phyloP scores from a whole-genome alignment of 768 basidiomycete genomes.

The Pleurotus citrinopileatus region DNA sequence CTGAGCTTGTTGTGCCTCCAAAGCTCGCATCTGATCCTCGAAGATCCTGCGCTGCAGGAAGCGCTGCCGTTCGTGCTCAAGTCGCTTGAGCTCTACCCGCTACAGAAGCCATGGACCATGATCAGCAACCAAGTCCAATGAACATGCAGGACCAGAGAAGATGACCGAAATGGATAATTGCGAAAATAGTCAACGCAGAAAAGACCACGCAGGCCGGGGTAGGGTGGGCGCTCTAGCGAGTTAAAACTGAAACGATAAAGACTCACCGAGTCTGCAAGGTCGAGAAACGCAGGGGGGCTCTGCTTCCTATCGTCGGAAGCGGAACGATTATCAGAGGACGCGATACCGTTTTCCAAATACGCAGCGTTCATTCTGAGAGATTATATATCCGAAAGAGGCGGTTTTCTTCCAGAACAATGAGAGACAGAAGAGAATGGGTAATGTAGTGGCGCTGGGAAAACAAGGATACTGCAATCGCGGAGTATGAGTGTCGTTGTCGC shows the following conservation, averaged over 20 bases:
- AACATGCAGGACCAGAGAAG: constrained; percentile 9
- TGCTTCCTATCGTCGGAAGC: constrained; percentile 73
- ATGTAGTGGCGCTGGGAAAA: constrained; percentile 56
- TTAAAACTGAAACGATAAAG: constrained; percentile 11
- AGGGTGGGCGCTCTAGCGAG: not conserved
- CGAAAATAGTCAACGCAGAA: constrained; percentile 17
- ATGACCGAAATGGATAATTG: constrained; percentile 35
- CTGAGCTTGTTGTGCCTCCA: constrained; percentile 89
- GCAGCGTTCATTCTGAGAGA: constrained; percentile 60
- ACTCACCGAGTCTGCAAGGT: constrained; percentile 90
- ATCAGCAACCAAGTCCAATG: not conserved
- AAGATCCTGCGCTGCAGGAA: constrained; percentile 83
- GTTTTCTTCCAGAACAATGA: constrained; percentile 52
- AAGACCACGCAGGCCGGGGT: not conserved
- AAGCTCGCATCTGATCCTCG: constrained; percentile 93
- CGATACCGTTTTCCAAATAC: constrained; percentile 64
- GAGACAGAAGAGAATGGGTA: constrained; percentile 49
- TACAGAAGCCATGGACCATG: constrained; percentile 26
- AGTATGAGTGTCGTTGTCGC: constrained; percentile 16
- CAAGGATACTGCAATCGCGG: constrained; percentile 57
- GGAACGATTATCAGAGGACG: constrained; percentile 66
- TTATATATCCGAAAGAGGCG: constrained; percentile 36
- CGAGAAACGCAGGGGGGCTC: constrained; percentile 89
- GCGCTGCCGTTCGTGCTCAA: constrained; percentile 91
- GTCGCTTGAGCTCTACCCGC: constrained; percentile 88